Evolutionary conservation across 2,329 filamentous ascomycete genomes (phyloP).

Genomic region (Aureobasidium uvarum): DNA sequence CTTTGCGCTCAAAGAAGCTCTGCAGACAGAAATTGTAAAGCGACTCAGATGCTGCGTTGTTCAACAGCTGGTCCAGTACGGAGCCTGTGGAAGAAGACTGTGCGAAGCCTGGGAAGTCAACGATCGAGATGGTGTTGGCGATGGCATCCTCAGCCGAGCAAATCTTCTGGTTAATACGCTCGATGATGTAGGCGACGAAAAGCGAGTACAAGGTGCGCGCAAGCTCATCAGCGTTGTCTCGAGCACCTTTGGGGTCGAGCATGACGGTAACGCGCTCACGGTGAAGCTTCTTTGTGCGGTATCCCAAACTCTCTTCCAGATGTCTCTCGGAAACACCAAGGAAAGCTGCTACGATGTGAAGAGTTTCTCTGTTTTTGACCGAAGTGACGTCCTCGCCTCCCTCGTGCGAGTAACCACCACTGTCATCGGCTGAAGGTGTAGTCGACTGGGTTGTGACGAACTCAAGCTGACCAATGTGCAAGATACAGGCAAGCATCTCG

Average conservation of each 20-base stretch:
- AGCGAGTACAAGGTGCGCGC: conserved; percentile 91
- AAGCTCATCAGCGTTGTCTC: conserved; percentile 89
- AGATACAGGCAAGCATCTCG: conserved; percentile 85
- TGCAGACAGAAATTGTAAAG: conserved; percentile 92
- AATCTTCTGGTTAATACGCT: conserved; percentile 84
- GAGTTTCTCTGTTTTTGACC: conserved; percentile 89
- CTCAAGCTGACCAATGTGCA: conserved; percentile 97
- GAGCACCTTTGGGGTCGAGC: conserved; percentile 87
- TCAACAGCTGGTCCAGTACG: conserved; percentile 85
- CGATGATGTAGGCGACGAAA: conserved; percentile 89
- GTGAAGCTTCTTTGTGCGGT: conserved; percentile 95
- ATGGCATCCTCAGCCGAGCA: conserved; percentile 86
- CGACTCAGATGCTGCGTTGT: conserved; percentile 88
- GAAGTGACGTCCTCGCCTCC: conserved; percentile 80
- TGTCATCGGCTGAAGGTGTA: conserved; percentile 78
- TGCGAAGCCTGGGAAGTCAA: conserved; percentile 95
- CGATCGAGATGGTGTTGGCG: conserved; percentile 88
- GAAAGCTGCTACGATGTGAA: conserved; percentile 88
- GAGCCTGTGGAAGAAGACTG: conserved; percentile 81
- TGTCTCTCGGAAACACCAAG: conserved; percentile 78
- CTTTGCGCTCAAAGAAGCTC: conserved; percentile 93
- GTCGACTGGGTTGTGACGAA: conserved; percentile 82
- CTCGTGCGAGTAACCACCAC: conserved; percentile 93
- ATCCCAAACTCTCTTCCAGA: conserved; percentile 83
- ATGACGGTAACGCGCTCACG: conserved; percentile 98